These are phyloP conservation scores for Isoetes taiwanensis DNA, from an alignment of 75 land plant genomes.

Conservation along the genomic window DNA sequence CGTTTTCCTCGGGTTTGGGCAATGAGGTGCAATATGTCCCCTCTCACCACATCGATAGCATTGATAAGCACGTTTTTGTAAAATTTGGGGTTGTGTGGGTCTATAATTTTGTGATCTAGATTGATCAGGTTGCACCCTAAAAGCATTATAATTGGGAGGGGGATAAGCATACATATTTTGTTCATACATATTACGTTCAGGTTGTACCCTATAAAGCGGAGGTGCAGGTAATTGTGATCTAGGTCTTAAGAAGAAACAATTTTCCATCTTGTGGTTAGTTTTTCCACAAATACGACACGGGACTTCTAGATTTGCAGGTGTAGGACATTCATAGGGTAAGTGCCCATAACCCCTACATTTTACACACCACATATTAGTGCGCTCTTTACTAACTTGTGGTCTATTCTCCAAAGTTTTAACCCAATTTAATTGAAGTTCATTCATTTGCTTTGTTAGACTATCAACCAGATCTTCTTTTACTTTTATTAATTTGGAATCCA, in stretches of 20 bases:
- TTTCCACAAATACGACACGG: not conserved
- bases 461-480: conserved; percentile 1
- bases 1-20: not conserved
- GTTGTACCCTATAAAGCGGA: too few relatives aligned
- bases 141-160: not conserved
- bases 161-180: not conserved
- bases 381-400: not conserved
- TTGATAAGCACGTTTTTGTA: too few relatives aligned
- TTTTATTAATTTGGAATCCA: not conserved
- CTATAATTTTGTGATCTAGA: not conserved
- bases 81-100: too few relatives aligned
- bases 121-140: not conserved
- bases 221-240: too few relatives aligned
- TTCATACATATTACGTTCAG: not conserved
- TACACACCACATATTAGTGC: not conserved
- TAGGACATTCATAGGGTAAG: not conserved
- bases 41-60: not conserved
- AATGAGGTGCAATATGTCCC: not conserved
- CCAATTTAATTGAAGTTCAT: not conserved
- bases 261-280: not conserved
- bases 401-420: not conserved
- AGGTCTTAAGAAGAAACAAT: too few relatives aligned
- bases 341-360: not conserved
- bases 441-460: not conserved
- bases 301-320: not conserved